Percentiles rank a stretch among this genome's conserved stretches.
These are phyloP conservation scores for Colletotrichum acutatum DNA, from an alignment of 2,329 filamentous ascomycete genomes.

Conservation along the genomic window DNA sequence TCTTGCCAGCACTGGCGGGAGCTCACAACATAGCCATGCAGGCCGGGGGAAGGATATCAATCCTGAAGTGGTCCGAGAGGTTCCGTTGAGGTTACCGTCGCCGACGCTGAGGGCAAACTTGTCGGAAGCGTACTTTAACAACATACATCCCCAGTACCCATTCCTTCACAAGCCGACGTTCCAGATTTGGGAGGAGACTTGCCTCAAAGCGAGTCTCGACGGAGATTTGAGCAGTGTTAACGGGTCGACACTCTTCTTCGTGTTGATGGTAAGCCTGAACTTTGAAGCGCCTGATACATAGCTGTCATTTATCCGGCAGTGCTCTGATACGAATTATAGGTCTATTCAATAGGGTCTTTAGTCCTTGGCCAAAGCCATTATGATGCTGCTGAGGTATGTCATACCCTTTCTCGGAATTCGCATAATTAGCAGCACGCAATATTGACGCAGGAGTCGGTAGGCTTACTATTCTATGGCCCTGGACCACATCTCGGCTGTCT, in stretches of 20 bases:
- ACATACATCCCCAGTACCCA: conserved; percentile 51
- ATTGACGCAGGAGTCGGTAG: not conserved
- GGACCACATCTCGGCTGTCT: conserved; percentile 35
- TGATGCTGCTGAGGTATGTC: conserved; percentile 5
- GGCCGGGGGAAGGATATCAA: not conserved
- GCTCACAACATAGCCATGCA: conserved; percentile 26
- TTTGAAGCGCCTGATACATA: not conserved
- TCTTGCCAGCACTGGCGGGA: conserved; percentile 6
- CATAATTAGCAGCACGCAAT: not conserved
- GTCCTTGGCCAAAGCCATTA: conserved; percentile 17
- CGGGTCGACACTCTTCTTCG: conserved; percentile 33
- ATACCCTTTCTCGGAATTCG: not conserved
- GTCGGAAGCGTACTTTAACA: conserved; percentile 48
- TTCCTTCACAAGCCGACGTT: conserved; percentile 50
- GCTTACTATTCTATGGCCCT: conserved; percentile 37
- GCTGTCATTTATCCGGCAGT: not conserved
- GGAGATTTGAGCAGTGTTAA: not conserved
- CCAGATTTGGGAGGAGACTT: conserved; percentile 42
- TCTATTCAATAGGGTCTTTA: conserved; percentile 37
- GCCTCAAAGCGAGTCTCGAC: conserved; percentile 27
- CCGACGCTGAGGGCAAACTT: conserved; percentile 33
- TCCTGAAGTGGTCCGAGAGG: not conserved
- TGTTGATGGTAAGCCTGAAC: conserved; percentile 34
- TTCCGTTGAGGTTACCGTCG: conserved; percentile 34
- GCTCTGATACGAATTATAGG: not conserved